These are phyloP conservation scores for Colletotrichum musae DNA, from an alignment of 2,329 filamentous ascomycete genomes.

Conservation along the genomic window DNA sequence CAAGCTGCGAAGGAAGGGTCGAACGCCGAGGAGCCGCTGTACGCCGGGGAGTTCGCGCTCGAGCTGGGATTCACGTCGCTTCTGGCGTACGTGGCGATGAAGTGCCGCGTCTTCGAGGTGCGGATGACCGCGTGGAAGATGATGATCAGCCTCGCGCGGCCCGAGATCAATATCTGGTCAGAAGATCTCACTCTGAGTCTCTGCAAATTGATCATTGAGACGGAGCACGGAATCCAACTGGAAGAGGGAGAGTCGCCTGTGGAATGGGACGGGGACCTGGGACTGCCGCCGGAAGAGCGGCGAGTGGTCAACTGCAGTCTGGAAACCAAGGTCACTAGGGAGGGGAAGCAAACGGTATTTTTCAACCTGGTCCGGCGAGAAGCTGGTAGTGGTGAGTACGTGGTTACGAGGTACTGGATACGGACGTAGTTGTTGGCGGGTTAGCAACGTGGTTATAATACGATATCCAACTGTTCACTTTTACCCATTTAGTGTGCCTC, in stretches of 20 bases:
- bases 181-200: slow-evolving; percentile 49
- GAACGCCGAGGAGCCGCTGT: not conserved
- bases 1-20: not conserved
- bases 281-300: slow-evolving; percentile 6
- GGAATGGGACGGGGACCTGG: not conserved
- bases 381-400: no score
- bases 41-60: not conserved
- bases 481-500: no score
- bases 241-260: not conserved
- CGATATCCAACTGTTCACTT: no score
- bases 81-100: not conserved
- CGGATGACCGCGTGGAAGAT: slow-evolving; percentile 8
- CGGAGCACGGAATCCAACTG: slow-evolving; percentile 46
- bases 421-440: no score
- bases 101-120: slow-evolving; percentile 12
- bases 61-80: slow-evolving; percentile 12
- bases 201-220: slow-evolving; percentile 51
- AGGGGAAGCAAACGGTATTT: not conserved
- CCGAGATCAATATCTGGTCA: slow-evolving; percentile 57
- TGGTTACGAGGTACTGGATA: no score
- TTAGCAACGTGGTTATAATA: no score
- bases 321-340: not conserved
- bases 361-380: no score
- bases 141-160: slow-evolving; percentile 28
- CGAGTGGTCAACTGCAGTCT: not conserved